Base-by-base conservation (phyloP, 1,284 basidiomycete genomes). In the Phylloboletellus chloephorus region DNA sequence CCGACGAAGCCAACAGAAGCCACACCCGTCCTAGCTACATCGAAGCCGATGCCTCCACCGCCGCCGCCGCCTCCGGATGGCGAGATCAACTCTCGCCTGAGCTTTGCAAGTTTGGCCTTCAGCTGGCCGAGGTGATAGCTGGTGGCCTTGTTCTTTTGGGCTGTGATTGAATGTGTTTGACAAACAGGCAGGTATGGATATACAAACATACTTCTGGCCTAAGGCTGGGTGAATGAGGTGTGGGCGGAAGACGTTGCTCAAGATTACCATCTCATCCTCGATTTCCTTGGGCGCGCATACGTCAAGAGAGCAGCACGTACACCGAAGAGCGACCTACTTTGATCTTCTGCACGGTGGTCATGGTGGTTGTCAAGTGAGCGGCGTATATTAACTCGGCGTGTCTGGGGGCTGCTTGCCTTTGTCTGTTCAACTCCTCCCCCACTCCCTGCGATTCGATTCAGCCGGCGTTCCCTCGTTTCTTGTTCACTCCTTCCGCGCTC, bases 91-190 rank as follows among this genome's bases (percentile, higher is more conserved):
- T 99, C 96, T 45, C 96, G 79, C 51, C 92, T 79, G 35, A 98
- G 82, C 66, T 98, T 98, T 38, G 96, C 96, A 37, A 98, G 82
- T 67, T 98, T 99, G 47, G 96, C 94, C 67, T 97, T 98, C 61
- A 98, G 82, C 68, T 97, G 92, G 43, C 95, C 95, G 48, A 96
- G 67, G 69, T 97, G 94, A 67, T 94, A 96, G 68, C 87, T 86
- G 50, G 85, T 88, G 65, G 84, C 84, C 82, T 98, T 98, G 70
- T 98, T 98, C 73, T 95, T 96, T 76, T 97, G 88, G 54, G 91
- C 91, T 82, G 49, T 48, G 39, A 44, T 43, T 32, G 43, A 25
- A 41, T 40, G 32, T 21, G 44, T 48, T 50, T 39, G 44, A 43
- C 26, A 38, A 37, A 37, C 19, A 13, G 37, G 39, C 38, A 29